phyloP scores from a whole-genome alignment of 192 early-diverging fungal species.

The Linnemannia exigua region DNA sequence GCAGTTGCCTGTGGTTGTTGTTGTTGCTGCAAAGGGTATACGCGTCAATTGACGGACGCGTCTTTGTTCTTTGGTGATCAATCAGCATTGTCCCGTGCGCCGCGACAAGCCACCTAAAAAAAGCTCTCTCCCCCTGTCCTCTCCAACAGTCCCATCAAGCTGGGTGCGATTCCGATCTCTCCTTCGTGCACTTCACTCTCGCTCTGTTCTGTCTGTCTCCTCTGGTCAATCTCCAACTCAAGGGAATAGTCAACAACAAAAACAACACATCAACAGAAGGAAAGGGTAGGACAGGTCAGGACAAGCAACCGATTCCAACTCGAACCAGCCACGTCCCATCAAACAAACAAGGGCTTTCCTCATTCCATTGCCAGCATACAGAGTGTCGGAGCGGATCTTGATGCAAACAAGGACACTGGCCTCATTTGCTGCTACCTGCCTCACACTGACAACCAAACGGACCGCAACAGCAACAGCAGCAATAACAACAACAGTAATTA shows the following conservation, averaged over 20 bases:
- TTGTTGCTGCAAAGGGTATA: too few relatives aligned
- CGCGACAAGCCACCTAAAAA: neutral
- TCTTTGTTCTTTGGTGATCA: too few relatives aligned
- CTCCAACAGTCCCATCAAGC: neutral
- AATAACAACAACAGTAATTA: neutral
- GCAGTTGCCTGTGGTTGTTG: too few relatives aligned
- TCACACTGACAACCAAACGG: neutral
- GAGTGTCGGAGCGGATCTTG: neutral
- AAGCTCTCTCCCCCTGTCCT: neutral
- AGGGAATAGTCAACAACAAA: neutral
- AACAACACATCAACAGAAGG: neutral
- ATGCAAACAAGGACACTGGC: neutral
- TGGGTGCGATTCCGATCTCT: conserved; percentile 5
- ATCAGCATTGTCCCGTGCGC: too few relatives aligned
- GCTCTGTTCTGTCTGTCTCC: neutral
- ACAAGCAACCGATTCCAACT: neutral
- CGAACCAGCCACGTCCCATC: neutral
- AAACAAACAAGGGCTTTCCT: neutral
- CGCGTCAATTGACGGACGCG: too few relatives aligned
- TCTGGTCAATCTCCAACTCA: neutral
- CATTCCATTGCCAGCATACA: neutral
- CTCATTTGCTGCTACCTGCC: neutral
- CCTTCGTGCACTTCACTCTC: too few relatives aligned
- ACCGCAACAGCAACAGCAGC: neutral
- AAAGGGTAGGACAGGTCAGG: neutral